Conservation (phyloP, 2,329 filamentous ascomycete species). For the Talaromyces sp. region DNA sequence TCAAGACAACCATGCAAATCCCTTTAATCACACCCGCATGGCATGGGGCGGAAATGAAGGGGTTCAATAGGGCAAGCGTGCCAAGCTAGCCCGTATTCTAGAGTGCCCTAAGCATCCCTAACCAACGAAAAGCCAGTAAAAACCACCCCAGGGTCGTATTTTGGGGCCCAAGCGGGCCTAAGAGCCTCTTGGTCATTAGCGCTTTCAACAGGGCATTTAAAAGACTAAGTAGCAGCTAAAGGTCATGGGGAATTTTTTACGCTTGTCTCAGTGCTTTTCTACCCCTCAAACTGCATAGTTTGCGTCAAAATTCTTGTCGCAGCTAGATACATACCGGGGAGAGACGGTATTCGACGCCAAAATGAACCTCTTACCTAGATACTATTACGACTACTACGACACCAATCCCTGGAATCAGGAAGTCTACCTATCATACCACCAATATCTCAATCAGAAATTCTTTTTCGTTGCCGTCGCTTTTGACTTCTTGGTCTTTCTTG, state of each 20-base stretch:
- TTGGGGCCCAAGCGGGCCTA: background rate
- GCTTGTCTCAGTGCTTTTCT: no score
- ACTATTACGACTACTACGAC: background rate
- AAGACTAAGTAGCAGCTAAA: no score
- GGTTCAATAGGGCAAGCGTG: background rate
- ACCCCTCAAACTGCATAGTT: no score
- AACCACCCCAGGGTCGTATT: background rate
- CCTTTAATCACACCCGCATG: no score
- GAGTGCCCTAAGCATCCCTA: background rate
- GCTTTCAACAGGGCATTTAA: no score
- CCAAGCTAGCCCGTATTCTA: background rate
- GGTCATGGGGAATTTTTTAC: no score
- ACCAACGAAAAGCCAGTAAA: background rate
- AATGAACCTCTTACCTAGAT: background rate
- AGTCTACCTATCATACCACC: background rate
- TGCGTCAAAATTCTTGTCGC: no score
- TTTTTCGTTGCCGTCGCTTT: background rate
- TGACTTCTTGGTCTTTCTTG: background rate
- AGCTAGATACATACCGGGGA: no score
- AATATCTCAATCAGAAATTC: background rate
- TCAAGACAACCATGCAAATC: no score
- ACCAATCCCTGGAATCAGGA: background rate
- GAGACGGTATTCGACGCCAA: background rate
- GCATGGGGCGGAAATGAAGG: no score
- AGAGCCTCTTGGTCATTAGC: background rate